Conservation (phyloP, 305 asterid genomes). For the Fraxinus baroniana region DNA sequence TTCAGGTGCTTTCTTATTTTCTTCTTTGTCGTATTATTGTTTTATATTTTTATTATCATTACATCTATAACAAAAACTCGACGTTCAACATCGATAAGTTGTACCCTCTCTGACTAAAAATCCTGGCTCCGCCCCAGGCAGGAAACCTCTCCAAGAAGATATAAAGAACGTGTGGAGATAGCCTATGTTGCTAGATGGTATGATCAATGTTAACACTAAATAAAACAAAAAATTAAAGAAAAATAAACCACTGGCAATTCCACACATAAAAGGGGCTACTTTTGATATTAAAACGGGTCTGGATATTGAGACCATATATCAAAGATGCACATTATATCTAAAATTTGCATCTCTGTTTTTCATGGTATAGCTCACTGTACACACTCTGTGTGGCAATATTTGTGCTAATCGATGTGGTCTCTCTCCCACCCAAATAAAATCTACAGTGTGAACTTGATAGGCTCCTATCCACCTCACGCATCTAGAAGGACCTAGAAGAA, state of each 20-base stretch:
- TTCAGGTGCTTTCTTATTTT: background rate
- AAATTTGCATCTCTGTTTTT: background rate
- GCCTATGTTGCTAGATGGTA: background rate
- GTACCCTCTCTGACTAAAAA: no score
- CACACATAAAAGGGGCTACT: no score
- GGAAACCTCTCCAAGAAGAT: background rate
- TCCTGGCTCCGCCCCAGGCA: background rate
- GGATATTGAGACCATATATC: background rate
- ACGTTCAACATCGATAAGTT: no score
- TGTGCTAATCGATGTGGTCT: background rate
- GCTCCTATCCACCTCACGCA: no score
- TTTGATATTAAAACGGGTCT: background rate
- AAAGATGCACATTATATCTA: background rate
- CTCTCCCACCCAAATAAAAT: background rate
- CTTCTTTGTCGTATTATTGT: background rate
- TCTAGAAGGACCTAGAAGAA: no score
- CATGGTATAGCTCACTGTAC: background rate
- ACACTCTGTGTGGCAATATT: background rate
- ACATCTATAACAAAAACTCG: no score
- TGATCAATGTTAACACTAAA: background rate
- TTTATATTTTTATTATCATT: no score
- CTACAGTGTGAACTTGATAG: background rate
- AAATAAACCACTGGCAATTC: background rate
- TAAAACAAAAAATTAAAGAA: background rate
- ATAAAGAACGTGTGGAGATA: background rate